These are phyloP conservation scores for Dimargaris cristalligena DNA, from an alignment of 192 early-diverging fungal genomes.

Conservation along the genomic window DNA sequence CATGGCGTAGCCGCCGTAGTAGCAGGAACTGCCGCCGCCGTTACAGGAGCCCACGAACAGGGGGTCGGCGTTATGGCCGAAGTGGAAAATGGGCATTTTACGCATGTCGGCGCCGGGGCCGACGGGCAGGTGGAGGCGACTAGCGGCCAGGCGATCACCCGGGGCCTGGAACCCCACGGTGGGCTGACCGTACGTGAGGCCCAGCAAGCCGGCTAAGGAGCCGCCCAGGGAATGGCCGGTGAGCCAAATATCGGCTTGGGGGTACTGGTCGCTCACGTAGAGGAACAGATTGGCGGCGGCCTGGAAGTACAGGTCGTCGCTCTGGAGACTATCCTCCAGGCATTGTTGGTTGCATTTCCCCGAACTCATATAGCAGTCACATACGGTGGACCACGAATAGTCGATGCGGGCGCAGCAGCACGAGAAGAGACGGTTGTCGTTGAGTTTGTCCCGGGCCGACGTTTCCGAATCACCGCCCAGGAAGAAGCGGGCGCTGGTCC, in stretches of 20 bases:
- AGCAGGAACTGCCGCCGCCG: constrained; percentile 43
- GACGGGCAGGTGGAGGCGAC: constrained; percentile 58
- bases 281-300: constrained; percentile 42
- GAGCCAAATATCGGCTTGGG: constrained; percentile 52
- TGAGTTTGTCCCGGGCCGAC: constrained; percentile 51
- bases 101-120: constrained; percentile 35
- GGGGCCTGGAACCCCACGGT: constrained; percentile 70
- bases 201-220: constrained; percentile 51
- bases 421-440: constrained; percentile 89
- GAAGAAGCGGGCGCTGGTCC: constrained; percentile 52
- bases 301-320: constrained; percentile 27
- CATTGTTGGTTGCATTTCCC: constrained; percentile 43
- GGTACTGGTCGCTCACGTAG: constrained; percentile 45
- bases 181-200: constrained; percentile 69
- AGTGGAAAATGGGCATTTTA: constrained; percentile 70
- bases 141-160: constrained; percentile 62
- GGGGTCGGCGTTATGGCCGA: constrained; percentile 83
- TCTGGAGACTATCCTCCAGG: constrained; percentile 37
- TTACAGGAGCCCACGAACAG: constrained; percentile 76
- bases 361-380: constrained; percentile 52
- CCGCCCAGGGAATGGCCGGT: constrained; percentile 84
- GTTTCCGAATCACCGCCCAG: constrained; percentile 53
- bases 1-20: constrained; percentile 52
- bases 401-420: constrained; percentile 87
- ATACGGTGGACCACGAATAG: constrained; percentile 66